Evolutionary conservation across 169 alveolate species (phyloP), one percentile per base, ranked within the genome.

Genomic region (Eimeria tenella): DNA sequence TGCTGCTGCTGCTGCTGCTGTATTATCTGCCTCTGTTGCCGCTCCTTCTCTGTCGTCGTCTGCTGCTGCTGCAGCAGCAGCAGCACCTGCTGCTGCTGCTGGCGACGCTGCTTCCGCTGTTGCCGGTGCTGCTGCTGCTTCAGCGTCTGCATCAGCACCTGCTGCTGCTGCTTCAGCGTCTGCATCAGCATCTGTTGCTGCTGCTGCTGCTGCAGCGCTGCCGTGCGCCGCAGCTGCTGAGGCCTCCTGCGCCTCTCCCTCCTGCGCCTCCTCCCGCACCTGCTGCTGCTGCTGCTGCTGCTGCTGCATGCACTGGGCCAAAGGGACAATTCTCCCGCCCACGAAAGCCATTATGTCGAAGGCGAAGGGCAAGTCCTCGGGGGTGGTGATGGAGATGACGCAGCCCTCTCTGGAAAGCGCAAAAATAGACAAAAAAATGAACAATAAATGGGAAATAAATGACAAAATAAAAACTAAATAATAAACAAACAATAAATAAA

Each of bases 351-450:
- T 71, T 52, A 97, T 91, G 60, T 97, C 98, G 90, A 97, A 75
- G 3, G 97, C 93, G 91, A 95, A 97, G 1, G 98, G 97, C 84
- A 97, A 70, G 86, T 97, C 98, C 53, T 94, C 96, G 42, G 93
- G 52, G 17, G 97, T 94, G 63, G 96, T 96, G 68, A 97, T 94
- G 4, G 97, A 96, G 52, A 83, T 11, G 21, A 84, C 95, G 15
- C 68, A n/a, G 50, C 95, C 95, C 63, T 63, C 21, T 3, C 95
- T 92, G 84, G 25, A n/a, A 50, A 42, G 25, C 63, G 58, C 25
- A 70, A 70, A 11, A 4, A 15, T 1, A 1, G n/a, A 3, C 25
- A n/a, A 11, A 70, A 21, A 70, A 21, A 70, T 70, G 1, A 9
- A n/a, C 3, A n/a, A 1, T 1, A 13, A 13, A 9, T 1, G 81